Evolutionary conservation across 495 filamentous ascomycete genomes (phyloP), one percentile per base, ranked within the genome.

Genomic region (Aspergillus conjunctus): DNA sequence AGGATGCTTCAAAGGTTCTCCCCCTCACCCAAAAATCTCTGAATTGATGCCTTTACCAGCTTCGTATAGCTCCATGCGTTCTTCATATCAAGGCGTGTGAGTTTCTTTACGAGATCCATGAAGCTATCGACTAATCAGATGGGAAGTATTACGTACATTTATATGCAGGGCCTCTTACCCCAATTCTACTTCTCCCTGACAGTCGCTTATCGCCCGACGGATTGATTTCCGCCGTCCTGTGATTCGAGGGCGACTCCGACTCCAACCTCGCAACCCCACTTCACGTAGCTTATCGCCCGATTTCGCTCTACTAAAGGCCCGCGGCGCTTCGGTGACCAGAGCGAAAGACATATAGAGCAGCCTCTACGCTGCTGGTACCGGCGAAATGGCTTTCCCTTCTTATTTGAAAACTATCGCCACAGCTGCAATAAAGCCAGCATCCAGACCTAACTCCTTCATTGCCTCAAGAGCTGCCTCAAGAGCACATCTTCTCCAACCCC

Each of bases 161-260:
- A 2, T 2, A 26, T 48, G n/a, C 4, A 51, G 48, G 8, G 11
- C 11, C 4, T 51, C 48, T 12, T 10, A 15, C 26, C 2, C 30
- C 11, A 14, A 34, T 15, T 34, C 33, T 5, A 11, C 39, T 31
- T 11, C 11, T 15, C n/a, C 20, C n/a, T 22, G 9, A 12, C 51
- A 32, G 18, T 14, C 41, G 15, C 57, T 52, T 60, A 60, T 54
- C 58, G 26, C 51, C 22, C 7, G 18, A 22, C 22, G 41, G 22
- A 53, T 53, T 54, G 21, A 41, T 30, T 44, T 45, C 22, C 39
- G 31, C 45, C 41, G 21, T n/a, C 44, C 8, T 17, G 41, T 60
- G 51, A 60, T 60, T 60, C 45, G 51, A 54, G n/a, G 18, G 21
- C 11, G 51, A 54, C 45, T 18, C 58, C 51, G 58, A 60, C 41